These are phyloP conservation scores for Alternaria panax DNA, from an alignment of 2,329 filamentous ascomycete genomes.

Conservation along the genomic window DNA sequence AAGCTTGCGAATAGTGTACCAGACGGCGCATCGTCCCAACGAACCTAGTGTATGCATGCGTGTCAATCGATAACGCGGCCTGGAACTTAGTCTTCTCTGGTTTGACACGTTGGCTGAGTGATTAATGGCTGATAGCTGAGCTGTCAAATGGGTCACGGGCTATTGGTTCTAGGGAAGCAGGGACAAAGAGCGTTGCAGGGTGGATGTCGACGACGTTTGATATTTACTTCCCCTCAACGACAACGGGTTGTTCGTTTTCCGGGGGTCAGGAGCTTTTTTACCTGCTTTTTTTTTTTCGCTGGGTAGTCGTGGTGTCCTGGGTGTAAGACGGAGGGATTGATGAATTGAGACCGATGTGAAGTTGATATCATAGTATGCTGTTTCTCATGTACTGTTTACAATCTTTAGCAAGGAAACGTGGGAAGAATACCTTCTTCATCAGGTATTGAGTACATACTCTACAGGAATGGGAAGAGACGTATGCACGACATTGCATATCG, in stretches of 20 bases:
- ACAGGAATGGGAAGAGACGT: neutral
- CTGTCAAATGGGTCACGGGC: neutral
- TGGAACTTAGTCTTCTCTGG: neutral
- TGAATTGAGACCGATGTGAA: neutral
- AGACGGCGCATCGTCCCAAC: neutral
- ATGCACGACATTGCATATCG: neutral
- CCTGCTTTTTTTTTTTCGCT: neutral
- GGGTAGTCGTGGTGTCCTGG: neutral
- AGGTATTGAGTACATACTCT: neutral
- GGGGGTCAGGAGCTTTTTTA: neutral
- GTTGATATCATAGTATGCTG: neutral
- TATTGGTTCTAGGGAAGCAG: neutral
- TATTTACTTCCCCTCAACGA: neutral
- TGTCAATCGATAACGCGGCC: constrained; percentile 1
- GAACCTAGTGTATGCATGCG: constrained; percentile 1
- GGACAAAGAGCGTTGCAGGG: neutral
- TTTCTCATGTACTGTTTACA: neutral
- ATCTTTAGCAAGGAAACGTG: neutral
- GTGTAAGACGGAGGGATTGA: neutral
- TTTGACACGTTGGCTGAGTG: neutral
- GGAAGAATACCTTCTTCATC: neutral
- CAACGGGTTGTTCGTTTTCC: neutral
- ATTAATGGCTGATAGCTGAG: neutral
- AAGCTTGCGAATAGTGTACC: neutral
- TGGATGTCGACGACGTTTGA: neutral